Percentiles rank a stretch among this genome's conserved stretches.
These are phyloP conservation scores for Malassezia sp. DNA, from an alignment of 1,284 basidiomycete species.

Conservation along the genomic window DNA sequence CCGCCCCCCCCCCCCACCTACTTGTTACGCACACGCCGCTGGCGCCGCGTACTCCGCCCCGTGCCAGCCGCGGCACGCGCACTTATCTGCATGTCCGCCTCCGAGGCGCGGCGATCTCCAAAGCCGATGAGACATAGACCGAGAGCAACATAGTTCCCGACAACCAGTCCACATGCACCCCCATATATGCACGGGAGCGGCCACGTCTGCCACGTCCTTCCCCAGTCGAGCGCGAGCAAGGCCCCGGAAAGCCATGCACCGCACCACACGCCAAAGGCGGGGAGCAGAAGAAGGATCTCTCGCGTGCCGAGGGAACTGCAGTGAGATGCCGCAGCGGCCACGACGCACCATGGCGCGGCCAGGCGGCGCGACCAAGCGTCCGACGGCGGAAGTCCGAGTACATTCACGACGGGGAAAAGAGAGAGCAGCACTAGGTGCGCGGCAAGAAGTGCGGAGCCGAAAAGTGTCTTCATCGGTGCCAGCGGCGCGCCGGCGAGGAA, in stretches of 20 bases:
- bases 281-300: conserved; percentile 7
- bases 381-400: conserved; percentile 11
- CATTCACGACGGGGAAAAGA: conserved; percentile 10
- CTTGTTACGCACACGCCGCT: too few relatives aligned
- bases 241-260: conserved; percentile 1
- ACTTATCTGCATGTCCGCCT: too few relatives aligned
- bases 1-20: too few relatives aligned
- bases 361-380: conserved; percentile 7
- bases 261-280: neutral
- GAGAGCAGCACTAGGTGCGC: conserved; percentile 11
- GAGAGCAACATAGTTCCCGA: conserved; percentile 3
- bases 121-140: neutral
- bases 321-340: too few relatives aligned
- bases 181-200: conserved; percentile 14
- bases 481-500: conserved; percentile 8
- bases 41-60: too few relatives aligned
- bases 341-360: neutral
- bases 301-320: too few relatives aligned
- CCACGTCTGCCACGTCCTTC: conserved; percentile 12
- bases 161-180: neutral
- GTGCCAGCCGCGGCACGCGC: too few relatives aligned
- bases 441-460: conserved; percentile 8
- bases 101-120: too few relatives aligned
- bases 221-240: conserved; percentile 14
- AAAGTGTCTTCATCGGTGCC: neutral